These are phyloP conservation scores for Pyrus betulifolia DNA, from an alignment of 306 rosid species.

Conservation along the genomic window DNA sequence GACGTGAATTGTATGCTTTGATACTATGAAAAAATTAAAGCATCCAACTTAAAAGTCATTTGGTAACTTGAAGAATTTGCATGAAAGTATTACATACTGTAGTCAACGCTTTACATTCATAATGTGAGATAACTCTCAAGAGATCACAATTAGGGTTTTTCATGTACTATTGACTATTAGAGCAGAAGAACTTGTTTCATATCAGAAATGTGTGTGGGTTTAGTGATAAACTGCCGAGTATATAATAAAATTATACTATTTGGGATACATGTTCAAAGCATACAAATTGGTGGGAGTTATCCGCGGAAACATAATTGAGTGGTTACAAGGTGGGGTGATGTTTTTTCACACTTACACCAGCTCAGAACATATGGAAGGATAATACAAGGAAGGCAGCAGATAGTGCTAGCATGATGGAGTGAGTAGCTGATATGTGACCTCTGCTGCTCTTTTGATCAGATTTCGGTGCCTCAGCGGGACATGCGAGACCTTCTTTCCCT, in stretches of 20 bases:
- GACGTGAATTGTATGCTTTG: background rate
- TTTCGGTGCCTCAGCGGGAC: slow-evolving; percentile 10
- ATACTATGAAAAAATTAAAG: too few relatives aligned
- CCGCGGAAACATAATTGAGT: background rate
- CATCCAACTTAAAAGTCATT: too few relatives aligned
- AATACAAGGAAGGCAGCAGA: slow-evolving; percentile 16
- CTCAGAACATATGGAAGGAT: slow-evolving; percentile 26
- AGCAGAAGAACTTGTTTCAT: background rate
- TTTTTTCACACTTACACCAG: background rate
- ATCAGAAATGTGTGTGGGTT: background rate
- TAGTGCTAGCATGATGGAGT: slow-evolving; percentile 9
- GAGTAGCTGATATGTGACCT: slow-evolving; percentile 14
- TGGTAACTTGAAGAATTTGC: background rate
- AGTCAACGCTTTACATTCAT: background rate
- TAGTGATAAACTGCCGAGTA: background rate
- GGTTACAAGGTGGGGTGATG: background rate
- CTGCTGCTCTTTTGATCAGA: background rate
- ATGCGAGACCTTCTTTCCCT: slow-evolving; percentile 57
- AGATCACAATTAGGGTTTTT: too few relatives aligned
- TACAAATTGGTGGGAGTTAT: background rate
- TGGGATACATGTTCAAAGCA: background rate
- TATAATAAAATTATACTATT: background rate
- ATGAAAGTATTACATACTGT: background rate
- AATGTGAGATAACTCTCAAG: background rate
- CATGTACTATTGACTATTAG: too few relatives aligned